Evolutionary conservation across 768 basidiomycete genomes (phyloP), one percentile per base, ranked within the genome.

Genomic region (Strobilomyces dryophilus): DNA sequence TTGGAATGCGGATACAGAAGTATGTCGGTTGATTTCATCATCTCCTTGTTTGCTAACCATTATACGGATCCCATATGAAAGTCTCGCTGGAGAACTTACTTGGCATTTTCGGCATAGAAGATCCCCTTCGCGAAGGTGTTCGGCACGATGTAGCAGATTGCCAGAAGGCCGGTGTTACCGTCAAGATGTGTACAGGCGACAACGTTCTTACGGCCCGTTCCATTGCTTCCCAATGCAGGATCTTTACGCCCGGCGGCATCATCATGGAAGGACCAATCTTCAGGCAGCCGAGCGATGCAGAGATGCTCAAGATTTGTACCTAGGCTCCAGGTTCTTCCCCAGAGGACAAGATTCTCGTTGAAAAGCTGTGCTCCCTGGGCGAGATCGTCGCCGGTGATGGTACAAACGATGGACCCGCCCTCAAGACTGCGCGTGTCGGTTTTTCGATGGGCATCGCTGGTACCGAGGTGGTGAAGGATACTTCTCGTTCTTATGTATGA

Each of bases 121-220:
- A 98, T 66, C 97, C 95, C 41, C 79, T 99, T 5, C 89, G 95
- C 32, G 79, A 81, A 0, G 93, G 95, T 66, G 97, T 98, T 26
- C 82, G 82, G 15, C 81, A 93, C 11, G 94, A 95, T 17, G 95
- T 99, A 41, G 76, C 80, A 40, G 85, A 90, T 63, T 98, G 95
- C 65, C 84, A 84, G 62, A 79, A 76, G 48, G 95, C 97, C 40
- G 95, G 95, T 56, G 94, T 99, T 14, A 77, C 79, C 21, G 85
- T 98, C 73, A 98, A 97, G 75, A 99, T 98, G 95, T 95, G 92
- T 68, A 98, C 97, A 0, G 97, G 95, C 59, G 95, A 98, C 71
- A 98, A 97, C 59, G 92, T 94, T 46, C 82, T 98, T 47, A 95
- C 91, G 0, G 92, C 91, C 46, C 84, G 93, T n/a, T 97, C 95